These are phyloP conservation scores for Teunomyces pallodes DNA, from an alignment of 805 yeast genomes.

Conservation along the genomic window DNA sequence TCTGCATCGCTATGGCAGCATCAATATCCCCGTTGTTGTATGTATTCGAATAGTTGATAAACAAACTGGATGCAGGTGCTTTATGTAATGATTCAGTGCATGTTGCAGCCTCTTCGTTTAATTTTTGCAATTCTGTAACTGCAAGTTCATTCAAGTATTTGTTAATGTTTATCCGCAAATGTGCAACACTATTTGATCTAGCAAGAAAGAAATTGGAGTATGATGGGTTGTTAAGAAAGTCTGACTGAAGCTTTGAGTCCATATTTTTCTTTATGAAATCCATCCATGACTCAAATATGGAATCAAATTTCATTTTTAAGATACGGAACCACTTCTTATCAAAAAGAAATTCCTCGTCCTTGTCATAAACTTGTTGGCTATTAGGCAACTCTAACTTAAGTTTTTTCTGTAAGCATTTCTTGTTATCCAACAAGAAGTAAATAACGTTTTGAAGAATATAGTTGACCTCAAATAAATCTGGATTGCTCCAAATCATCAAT, in stretches of 20 bases:
- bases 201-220: slow-evolving; percentile 2
- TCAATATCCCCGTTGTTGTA: slow-evolving; percentile 7
- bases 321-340: slow-evolving; percentile 27
- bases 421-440: slow-evolving; percentile 45
- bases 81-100: neutral
- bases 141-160: slow-evolving; percentile 13
- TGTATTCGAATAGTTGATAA: slow-evolving; percentile 9
- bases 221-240: neutral
- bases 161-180: slow-evolving; percentile 14
- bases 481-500: slow-evolving; percentile 21
- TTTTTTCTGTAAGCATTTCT: slow-evolving; percentile 7
- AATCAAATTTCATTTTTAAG: slow-evolving; percentile 19
- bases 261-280: slow-evolving; percentile 12
- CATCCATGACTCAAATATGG: slow-evolving; percentile 26
- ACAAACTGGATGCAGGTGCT: neutral
- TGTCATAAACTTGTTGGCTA: neutral
- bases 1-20: slow-evolving; percentile 3
- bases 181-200: slow-evolving; percentile 12
- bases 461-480: slow-evolving; percentile 17
- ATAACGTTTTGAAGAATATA: slow-evolving; percentile 47
- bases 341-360: slow-evolving; percentile 19
- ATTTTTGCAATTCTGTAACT: slow-evolving; percentile 11
- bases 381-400: slow-evolving; percentile 3
- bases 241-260: slow-evolving; percentile 2
- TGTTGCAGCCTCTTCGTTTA: slow-evolving; percentile 2